Percentiles rank a stretch among this genome's conserved stretches.
Evolutionary conservation across 2,329 filamentous ascomycete genomes (phyloP).

Genomic region (Drechslerella stenobrocha): DNA sequence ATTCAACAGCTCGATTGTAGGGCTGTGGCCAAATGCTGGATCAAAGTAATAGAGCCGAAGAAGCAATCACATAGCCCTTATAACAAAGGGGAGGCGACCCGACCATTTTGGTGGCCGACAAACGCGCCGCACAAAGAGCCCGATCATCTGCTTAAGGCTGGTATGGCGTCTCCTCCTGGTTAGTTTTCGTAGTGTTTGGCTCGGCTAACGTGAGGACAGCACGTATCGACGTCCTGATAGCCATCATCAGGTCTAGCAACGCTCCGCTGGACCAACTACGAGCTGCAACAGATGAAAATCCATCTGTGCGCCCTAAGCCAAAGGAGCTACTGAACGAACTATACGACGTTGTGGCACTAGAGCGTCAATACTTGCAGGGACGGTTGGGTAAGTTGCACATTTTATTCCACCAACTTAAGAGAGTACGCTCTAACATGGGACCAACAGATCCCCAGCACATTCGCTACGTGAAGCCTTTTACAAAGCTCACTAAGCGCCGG

Average conservation of each 20-base stretch:
- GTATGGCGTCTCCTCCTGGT: constrained; percentile 55
- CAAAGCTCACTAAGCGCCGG: constrained; percentile 27
- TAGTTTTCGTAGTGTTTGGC: background rate
- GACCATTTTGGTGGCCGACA: constrained; percentile 69
- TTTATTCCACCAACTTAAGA: background rate
- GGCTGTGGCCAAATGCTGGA: constrained; percentile 73
- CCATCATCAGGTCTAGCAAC: background rate
- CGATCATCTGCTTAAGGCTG: constrained; percentile 70
- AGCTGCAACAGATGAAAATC: constrained; percentile 33
- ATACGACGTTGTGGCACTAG: constrained; percentile 32
- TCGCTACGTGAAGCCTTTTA: constrained; percentile 23
- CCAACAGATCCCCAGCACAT: constrained; percentile 18
- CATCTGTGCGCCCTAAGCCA: constrained; percentile 12
- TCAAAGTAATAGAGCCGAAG: constrained; percentile 74
- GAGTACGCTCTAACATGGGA: background rate
- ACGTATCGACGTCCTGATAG: constrained; percentile 20
- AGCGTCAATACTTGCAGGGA: constrained; percentile 20
- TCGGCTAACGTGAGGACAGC: constrained; percentile 5
- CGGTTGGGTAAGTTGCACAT: background rate
- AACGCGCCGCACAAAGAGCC: constrained; percentile 71
- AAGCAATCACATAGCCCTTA: constrained; percentile 77
- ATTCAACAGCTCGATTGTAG: constrained; percentile 74
- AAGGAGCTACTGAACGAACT: constrained; percentile 43
- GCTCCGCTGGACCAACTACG: constrained; percentile 23
- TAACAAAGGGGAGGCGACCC: constrained; percentile 66